Conservation (phyloP, 208 protist species). For the Leishmania amazonensis region DNA sequence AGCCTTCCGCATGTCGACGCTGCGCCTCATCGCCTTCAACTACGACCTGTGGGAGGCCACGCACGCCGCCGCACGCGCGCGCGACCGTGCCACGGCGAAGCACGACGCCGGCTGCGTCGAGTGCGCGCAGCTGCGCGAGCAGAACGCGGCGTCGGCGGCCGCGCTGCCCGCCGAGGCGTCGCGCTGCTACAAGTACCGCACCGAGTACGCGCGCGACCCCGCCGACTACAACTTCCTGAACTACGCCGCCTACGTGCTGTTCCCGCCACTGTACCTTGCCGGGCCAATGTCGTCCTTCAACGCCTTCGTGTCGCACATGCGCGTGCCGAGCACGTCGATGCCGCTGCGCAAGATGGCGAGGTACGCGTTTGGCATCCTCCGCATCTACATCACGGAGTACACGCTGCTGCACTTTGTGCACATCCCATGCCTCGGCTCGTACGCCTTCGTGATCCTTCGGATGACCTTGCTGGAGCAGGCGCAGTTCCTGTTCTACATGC, state of each 20-base stretch:
- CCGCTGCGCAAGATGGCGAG: slow-evolving; percentile 7
- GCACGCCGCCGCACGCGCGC: slow-evolving; percentile 13
- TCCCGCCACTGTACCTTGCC: slow-evolving; percentile 88
- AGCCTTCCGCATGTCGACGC: slow-evolving; percentile 70
- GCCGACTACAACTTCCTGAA: slow-evolving; percentile 74
- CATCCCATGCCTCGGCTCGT: slow-evolving; percentile 44
- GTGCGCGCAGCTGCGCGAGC: slow-evolving; percentile 35
- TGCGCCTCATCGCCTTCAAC: slow-evolving; percentile 88
- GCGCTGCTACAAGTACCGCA: slow-evolving; percentile 65
- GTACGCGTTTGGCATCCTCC: slow-evolving; percentile 17
- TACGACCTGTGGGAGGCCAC: slow-evolving; percentile 59
- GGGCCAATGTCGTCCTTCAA: slow-evolving; percentile 92
- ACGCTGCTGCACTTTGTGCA: slow-evolving; percentile 54
- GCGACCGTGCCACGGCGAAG: slow-evolving; percentile 33
- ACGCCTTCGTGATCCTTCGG: slow-evolving; percentile 71
- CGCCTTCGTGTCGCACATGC: slow-evolving; percentile 81
- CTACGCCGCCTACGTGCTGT: slow-evolving; percentile 90
- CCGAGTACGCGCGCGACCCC: slow-evolving; percentile 44
- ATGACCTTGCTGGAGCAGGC: slow-evolving; percentile 86
- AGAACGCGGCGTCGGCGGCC: slow-evolving; percentile 13
- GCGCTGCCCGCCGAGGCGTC: slow-evolving; percentile 18
- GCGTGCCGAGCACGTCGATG: slow-evolving; percentile 36
- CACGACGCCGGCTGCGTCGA: slow-evolving; percentile 38
- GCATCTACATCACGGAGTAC: slow-evolving; percentile 22
- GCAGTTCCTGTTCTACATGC: slow-evolving; percentile 55